Evolutionary conservation across 768 basidiomycete species (phyloP), one percentile per base, ranked within the genome.

Genomic region (Russula virescens): DNA sequence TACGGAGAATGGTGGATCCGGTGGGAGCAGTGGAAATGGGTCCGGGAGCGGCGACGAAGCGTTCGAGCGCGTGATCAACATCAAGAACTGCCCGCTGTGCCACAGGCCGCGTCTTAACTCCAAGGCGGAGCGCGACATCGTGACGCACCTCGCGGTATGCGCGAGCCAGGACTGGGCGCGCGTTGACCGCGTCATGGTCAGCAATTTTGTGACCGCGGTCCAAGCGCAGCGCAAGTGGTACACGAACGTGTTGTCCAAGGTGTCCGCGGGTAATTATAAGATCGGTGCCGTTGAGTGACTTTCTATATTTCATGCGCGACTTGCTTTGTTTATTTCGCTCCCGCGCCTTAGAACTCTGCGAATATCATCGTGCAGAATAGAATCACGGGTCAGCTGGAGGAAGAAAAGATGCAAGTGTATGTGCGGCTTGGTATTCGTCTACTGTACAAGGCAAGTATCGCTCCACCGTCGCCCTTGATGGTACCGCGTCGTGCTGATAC

Each of bases 201-300:
- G 91, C 19, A 94, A 96, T 71, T 99, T 91, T 67, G 95, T 98
- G 3, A 98, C 95, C 0, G 88, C 91, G 6, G 86, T 83, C 66
- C 94, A 97, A 77, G 96, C 96, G 64, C 95, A 98, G 78, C 79
- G 96, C 70, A 99, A 99, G 76, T 98, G 93, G 89, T 90, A 95
- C 71, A 94, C 93, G 64, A 92, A 88, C 77, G 81, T 98, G 43
- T 81, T 98, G 57, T 80, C 83, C 25, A 94, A 94, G 75, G 84
- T 97, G 6, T 88, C 89, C 0, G 84, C 83, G 66, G 96, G 95
- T 11, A 82, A 88, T 60, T 98, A 98, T 75, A 82, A 81, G 68
- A 81, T 98, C 28, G 96, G 96, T 0, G 96, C 96, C 68, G 91
- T 38, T 89, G 66, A 56, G 86, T 84, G 18, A 28, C 43, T 57